Percentiles rank a stretch among this genome's conserved stretches.
These are phyloP conservation scores for Delitschia confertaspora DNA, from an alignment of 495 filamentous ascomycete genomes.

Conservation along the genomic window DNA sequence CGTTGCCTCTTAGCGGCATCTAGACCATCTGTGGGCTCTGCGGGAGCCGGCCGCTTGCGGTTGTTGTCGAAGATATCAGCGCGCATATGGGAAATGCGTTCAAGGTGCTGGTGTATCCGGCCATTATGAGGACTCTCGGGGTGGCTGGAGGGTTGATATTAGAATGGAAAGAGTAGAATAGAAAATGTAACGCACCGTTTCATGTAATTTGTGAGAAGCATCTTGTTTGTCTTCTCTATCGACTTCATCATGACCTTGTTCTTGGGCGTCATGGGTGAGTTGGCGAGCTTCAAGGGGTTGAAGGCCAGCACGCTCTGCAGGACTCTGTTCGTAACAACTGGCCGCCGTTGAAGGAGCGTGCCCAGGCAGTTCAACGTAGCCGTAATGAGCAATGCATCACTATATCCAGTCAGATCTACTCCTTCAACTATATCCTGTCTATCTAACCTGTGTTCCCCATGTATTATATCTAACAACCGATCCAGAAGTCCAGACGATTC, in stretches of 20 bases:
- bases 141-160: slow-evolving; percentile 45
- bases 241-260: slow-evolving; percentile 76
- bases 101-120: slow-evolving; percentile 74
- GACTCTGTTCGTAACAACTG: slow-evolving; percentile 74
- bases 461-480: slow-evolving; percentile 74
- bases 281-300: slow-evolving; percentile 74
- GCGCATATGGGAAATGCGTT: slow-evolving; percentile 63
- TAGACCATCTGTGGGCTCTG: slow-evolving; percentile 57
- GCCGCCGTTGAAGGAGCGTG: slow-evolving; percentile 67
- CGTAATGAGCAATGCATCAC: slow-evolving; percentile 82
- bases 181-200: slow-evolving; percentile 49
- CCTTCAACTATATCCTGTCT: not conserved
- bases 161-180: not conserved
- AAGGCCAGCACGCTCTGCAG: slow-evolving; percentile 78
- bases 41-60: slow-evolving; percentile 64
- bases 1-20: slow-evolving; percentile 63
- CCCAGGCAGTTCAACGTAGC: slow-evolving; percentile 84
- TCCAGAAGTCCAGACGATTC: slow-evolving; percentile 86
- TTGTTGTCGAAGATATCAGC: slow-evolving; percentile 69
- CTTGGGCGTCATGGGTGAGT: slow-evolving; percentile 65
- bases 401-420: slow-evolving; percentile 32
- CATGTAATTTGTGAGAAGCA: slow-evolving; percentile 68
- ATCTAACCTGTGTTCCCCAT: slow-evolving; percentile 71
- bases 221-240: slow-evolving; percentile 84
- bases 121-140: slow-evolving; percentile 55